Conservation (phyloP, 2,329 filamentous ascomycete species). For the Sclerotinia borealis region DNA sequence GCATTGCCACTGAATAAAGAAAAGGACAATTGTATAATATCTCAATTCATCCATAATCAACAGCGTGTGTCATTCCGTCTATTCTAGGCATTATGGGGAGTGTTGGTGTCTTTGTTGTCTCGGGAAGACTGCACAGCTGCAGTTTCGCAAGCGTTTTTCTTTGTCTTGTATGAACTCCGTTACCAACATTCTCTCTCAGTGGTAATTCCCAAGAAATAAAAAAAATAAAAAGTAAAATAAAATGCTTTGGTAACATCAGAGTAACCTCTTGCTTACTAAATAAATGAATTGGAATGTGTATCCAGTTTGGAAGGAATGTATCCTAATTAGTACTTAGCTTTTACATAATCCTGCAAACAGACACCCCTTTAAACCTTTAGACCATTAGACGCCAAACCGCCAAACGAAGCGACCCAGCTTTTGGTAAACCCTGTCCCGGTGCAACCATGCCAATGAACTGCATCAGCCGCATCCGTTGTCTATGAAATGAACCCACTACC, state of each 20-base stretch:
- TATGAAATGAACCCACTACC: conserved; percentile 50
- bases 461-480: conserved; percentile 12
- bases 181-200: conserved; percentile 10
- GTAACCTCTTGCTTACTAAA: conserved; percentile 6
- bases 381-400: conserved; percentile 13
- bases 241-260: conserved; percentile 2
- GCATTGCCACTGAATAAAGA: conserved; percentile 27
- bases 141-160: conserved; percentile 27
- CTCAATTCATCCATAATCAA: conserved; percentile 22
- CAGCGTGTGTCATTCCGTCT: conserved; percentile 29
- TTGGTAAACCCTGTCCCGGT: conserved; percentile 11
- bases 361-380: not conserved
- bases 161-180: conserved; percentile 26
- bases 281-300: conserved; percentile 10
- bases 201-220: conserved; percentile 2
- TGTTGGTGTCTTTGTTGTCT: conserved; percentile 32
- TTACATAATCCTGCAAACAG: conserved; percentile 16
- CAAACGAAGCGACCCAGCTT: conserved; percentile 15
- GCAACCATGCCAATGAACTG: conserved; percentile 4
- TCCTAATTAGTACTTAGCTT: conserved; percentile 10
- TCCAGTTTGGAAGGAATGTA: conserved; percentile 1
- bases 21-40: conserved; percentile 31
- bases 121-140: conserved; percentile 28
- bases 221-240: not conserved
- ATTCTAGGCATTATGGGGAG: conserved; percentile 27